Percentiles rank a stretch among this genome's conserved stretches.
Evolutionary conservation across 2,329 filamentous ascomycete genomes (phyloP).

Genomic region (Endocalyx cinctus): DNA sequence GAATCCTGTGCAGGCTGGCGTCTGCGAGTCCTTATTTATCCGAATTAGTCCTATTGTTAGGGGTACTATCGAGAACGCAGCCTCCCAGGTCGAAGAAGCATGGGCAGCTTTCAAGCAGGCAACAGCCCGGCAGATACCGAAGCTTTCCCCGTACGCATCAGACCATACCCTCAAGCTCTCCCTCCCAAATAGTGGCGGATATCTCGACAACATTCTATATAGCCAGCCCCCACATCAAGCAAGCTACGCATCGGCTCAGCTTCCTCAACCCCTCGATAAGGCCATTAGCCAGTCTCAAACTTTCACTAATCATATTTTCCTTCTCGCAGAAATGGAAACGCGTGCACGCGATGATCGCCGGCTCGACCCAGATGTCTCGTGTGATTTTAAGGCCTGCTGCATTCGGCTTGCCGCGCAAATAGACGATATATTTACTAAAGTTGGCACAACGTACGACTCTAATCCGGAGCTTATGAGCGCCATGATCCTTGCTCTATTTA

Average conservation of each 20-base stretch:
- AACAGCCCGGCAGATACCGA: constrained; percentile 33
- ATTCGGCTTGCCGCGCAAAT: constrained; percentile 29
- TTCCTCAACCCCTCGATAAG: constrained; percentile 16
- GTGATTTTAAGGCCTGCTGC: constrained; percentile 7
- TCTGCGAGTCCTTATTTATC: constrained; percentile 22
- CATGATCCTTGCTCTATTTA: constrained; percentile 50
- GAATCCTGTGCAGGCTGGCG: background rate
- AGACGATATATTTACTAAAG: constrained; percentile 26
- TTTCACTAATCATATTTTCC: constrained; percentile 15
- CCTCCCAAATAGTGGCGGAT: constrained; percentile 35
- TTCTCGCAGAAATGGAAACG: constrained; percentile 12
- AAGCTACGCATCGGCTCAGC: constrained; percentile 3
- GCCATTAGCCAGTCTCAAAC: constrained; percentile 18
- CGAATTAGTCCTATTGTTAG: constrained; percentile 23
- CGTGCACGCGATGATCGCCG: background rate
- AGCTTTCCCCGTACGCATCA: constrained; percentile 34
- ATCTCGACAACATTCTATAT: constrained; percentile 21
- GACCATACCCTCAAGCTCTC: constrained; percentile 27
- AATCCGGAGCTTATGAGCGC: constrained; percentile 46
- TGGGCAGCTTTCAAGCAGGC: constrained; percentile 38
- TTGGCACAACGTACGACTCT: constrained; percentile 32
- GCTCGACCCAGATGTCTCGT: background rate
- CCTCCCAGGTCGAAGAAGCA: constrained; percentile 22
- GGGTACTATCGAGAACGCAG: constrained; percentile 24
- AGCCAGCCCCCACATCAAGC: background rate